Evolutionary conservation across 2,329 filamentous ascomycete species (phyloP), one percentile per base, ranked within the genome.

Genomic region (Metarhizium sp.): DNA sequence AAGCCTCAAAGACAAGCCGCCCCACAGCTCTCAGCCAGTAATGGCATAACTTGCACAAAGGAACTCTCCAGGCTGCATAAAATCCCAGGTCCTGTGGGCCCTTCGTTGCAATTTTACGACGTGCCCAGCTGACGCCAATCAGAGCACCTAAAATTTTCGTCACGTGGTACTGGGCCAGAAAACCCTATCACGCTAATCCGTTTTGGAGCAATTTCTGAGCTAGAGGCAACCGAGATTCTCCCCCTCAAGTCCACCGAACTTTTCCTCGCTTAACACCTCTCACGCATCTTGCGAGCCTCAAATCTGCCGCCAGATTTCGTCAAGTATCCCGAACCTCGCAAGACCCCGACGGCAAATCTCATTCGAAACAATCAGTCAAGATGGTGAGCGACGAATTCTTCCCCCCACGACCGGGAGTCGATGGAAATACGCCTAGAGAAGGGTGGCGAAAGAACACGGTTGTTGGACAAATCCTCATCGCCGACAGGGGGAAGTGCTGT

Each of bases 291-390:
- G 70, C 74, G 74, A 77, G 75, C 73, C 70, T 72, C 72, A 73
- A 78, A 78, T 79, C 77, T 78, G 76, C 72, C 72, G 68, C 69
- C 75, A 78, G 76, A 79, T 79, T 78, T 77, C 71, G 73, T 73
- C 74, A 75, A 75, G 66, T 69, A 73, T 71, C 67, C 66, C 69
- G 62, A 68, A 65, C 69, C 74, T 78, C 77, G 75, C 76, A 72
- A 73, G 69, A 70, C 60, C 64, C 65, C 68, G 65, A 72, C 68
- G 66, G 67, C 67, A 69, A 67, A 69, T 70, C 69, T 60, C 65
- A 66, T 62, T 67, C 67, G 67, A 72, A 67, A 71, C 69, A 77
- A 78, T 79, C 74, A 80, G 77, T 78, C 82, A 86, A 85, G 73
- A 87, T 87, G 84, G 84, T 87, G 81, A 84, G 82, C 70, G 67